Base-by-base conservation (phyloP, 345 rosid genomes). In the Gossypium arboreum region DNA sequence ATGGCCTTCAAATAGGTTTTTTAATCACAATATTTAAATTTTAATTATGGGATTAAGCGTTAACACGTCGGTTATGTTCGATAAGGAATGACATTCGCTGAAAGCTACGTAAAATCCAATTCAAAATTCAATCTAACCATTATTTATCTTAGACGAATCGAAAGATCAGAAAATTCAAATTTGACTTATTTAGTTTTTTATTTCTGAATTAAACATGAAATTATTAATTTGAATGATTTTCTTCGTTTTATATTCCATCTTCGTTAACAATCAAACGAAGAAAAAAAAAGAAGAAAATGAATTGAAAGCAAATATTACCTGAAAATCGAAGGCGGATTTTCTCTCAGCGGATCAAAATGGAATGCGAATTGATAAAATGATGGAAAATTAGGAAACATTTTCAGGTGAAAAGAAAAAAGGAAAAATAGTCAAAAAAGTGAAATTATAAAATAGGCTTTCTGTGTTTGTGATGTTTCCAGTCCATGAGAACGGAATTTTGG, bases 401-500 rank as follows among this genome's bases (percentile, higher is more conserved):
- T 50, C 15, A 18, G 15, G 69, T 12, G 61, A 17, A 8, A 15
- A 51, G 15, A n/a, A 5, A 71, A 68, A 62, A 9, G 75, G 51
- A 24, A 2, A 57, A 54, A 8, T 0, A 44, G 44, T 2, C 18
- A 20, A 57, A 24, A 34, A 22, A 12, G 20, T 25, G 45, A 27
- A 29, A 50, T 63, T 50, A 24, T 25, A 27, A 48, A 54, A 25
- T 48, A 39, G 6, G 12, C 17, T 55, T 44, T 24, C 47, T 68
- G 13, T 64, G 44, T 80, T 18, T 62, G 76, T 75, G 70, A 29
- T 12, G 10, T 78, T 24, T 8, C 22, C 22, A 29, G 59, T 45
- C 34, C 54, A 44, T 63, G 75, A 60, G 71, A 69, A 73, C 73
- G 70, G 78, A 79, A 74, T 58, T 79, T 79, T 86, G 89, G 83